A percentile compares a stretch with the other conserved stretches of the same genome.
phyloP scores from a whole-genome alignment of 2,329 filamentous ascomycete genomes.

The Iodosphaeria phyllophila region DNA sequence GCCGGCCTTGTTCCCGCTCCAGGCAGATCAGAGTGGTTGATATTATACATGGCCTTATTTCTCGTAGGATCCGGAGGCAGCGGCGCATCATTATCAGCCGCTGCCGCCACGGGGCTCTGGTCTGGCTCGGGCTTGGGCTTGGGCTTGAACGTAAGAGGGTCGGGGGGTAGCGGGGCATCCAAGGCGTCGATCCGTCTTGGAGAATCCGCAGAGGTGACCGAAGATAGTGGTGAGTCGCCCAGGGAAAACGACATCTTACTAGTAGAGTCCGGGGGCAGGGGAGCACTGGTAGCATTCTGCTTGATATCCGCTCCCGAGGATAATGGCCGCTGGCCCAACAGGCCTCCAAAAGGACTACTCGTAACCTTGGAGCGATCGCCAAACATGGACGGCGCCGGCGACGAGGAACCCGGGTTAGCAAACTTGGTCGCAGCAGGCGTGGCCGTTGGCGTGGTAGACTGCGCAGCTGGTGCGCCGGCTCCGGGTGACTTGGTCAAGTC shows the following conservation, averaged over 20 bases:
- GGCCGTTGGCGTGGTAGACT: slow-evolving; percentile 29
- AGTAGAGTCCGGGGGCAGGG: slow-evolving; percentile 34
- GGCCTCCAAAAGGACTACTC: too few species aligned
- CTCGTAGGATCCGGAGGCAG: slow-evolving; percentile 23
- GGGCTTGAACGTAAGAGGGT: slow-evolving; percentile 11
- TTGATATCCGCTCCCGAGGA: too few species aligned
- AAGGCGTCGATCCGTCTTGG: slow-evolving; percentile 7
- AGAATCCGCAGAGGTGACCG: slow-evolving; percentile 19
- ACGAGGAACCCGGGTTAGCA: slow-evolving; percentile 18
- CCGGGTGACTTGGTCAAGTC: slow-evolving; percentile 21
- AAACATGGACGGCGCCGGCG: slow-evolving; percentile 12
- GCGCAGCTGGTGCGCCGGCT: slow-evolving; percentile 9
- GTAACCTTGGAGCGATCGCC: slow-evolving; percentile 17
- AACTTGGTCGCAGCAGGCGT: slow-evolving; percentile 30
- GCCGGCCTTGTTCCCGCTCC: too few species aligned
- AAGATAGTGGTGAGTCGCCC: slow-evolving; percentile 33
- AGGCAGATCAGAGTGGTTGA: slow-evolving; percentile 10
- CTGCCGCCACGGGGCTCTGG: slow-evolving; percentile 8
- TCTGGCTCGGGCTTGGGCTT: slow-evolving; percentile 3
- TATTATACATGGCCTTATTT: slow-evolving; percentile 14
- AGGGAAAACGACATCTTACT: slow-evolving; percentile 31
- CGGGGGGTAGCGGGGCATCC: slow-evolving; percentile 15
- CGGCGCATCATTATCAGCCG: slow-evolving; percentile 14
- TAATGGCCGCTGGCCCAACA: too few species aligned
- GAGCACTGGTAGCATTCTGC: slow-evolving; percentile 16